Evolutionary conservation across 345 rosid genomes (phyloP).

Genomic region (Ceriops tagal): DNA sequence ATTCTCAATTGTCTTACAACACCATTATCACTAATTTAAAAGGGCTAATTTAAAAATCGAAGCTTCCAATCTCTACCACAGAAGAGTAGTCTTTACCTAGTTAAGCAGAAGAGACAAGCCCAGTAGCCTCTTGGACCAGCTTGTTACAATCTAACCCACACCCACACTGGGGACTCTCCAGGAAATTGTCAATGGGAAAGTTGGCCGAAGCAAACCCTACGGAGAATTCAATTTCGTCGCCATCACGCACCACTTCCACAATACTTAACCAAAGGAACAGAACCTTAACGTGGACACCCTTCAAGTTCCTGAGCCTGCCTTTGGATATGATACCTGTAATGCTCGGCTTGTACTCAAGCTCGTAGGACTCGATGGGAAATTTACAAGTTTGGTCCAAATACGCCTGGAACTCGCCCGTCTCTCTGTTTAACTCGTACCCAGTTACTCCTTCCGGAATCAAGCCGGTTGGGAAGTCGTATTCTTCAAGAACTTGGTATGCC

Average conservation of each 20-base stretch:
- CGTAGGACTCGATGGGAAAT: slow-evolving; percentile 46
- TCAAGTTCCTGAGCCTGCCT: slow-evolving; percentile 36
- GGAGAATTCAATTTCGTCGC: slow-evolving; percentile 46
- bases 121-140: neutral
- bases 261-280: slow-evolving; percentile 55
- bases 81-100: no score
- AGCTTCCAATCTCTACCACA: no score
- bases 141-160: slow-evolving; percentile 43
- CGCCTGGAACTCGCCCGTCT: slow-evolving; percentile 37
- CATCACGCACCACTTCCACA: slow-evolving; percentile 40
- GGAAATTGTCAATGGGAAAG: slow-evolving; percentile 43
- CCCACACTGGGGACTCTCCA: slow-evolving; percentile 41
- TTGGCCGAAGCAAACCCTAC: slow-evolving; percentile 55
- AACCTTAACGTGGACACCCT: slow-evolving; percentile 53
- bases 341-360: slow-evolving; percentile 47
- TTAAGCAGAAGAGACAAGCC: slow-evolving; percentile 17
- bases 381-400: slow-evolving; percentile 40
- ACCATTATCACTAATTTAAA: no score
- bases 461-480: slow-evolving; percentile 36
- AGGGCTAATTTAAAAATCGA: no score
- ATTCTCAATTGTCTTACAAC: no score
- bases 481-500: slow-evolving; percentile 32
- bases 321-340: slow-evolving; percentile 45
- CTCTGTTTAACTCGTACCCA: slow-evolving; percentile 15
- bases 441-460: slow-evolving; percentile 36